Base-by-base conservation (phyloP, 1,284 basidiomycete species). In the Agaricales sp. region DNA sequence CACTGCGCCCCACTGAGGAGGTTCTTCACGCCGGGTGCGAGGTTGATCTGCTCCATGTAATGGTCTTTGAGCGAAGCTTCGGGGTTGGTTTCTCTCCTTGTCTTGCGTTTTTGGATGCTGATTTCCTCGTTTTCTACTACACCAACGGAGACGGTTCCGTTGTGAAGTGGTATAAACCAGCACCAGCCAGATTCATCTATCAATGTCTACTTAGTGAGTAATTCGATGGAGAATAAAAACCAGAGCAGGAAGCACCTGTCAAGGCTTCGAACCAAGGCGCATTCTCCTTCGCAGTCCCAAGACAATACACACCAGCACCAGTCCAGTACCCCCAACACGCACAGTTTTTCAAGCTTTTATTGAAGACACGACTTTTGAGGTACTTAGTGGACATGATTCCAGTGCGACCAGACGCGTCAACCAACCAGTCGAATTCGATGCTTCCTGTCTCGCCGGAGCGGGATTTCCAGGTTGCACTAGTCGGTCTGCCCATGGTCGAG, bases 291-390 rank as follows among this genome's bases (percentile, higher is more conserved):
- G 55, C 52, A n/a, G 78, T 77, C 12, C 74, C 78, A 16, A 57
- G 52, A 2, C 77, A 81, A 57, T 87, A 87, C 39, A 64, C 68
- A 12, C 65, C 70, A 0, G 71, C 70, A 23, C 69, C 68, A 21
- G 57, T 67, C 83, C 82, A 88, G 57, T 88, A 88, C 1, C 77
- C 85, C 86, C 86, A 88, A 8, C 81, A 70, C 0, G 86, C 86
- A 19, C 86, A 71, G 57, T 88, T 88, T 57, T 75, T 81, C 48
- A 88, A 60, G 2, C 80, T 77, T 26, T 73, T 68, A 52, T 85
- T 87, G 61, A 78, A 81, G 51, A 70, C 75, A 37, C 85, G 68
- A 57, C 82, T 83, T 58, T 80, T 82, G 24, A 86, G 61, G 57
- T 86, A 83, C 38, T 69, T 73, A 11, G 74, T 77, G 4, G 80